These are phyloP conservation scores for Penicillium sumatraense DNA, from an alignment of 2,329 filamentous ascomycete species.

Conservation along the genomic window DNA sequence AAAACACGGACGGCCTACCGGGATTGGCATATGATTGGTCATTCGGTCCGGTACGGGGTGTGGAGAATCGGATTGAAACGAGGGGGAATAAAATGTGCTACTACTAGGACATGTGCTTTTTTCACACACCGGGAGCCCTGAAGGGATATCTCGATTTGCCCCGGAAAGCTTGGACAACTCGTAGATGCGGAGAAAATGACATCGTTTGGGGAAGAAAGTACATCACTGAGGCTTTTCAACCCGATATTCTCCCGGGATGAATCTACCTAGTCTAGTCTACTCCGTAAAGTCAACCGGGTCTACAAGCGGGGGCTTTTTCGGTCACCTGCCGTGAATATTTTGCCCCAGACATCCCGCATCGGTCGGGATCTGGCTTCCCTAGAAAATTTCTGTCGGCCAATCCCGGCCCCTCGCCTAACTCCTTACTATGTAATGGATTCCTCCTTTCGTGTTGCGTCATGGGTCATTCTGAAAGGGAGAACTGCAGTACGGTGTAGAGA, in stretches of 20 bases:
- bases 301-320: constrained; percentile 9
- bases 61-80: constrained; percentile 9
- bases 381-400: constrained; percentile 4
- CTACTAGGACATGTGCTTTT: neutral
- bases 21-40: constrained; percentile 1
- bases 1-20: constrained; percentile 3
- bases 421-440: neutral
- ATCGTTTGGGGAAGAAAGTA: neutral
- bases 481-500: no score
- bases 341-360: constrained; percentile 5
- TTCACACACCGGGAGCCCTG: neutral
- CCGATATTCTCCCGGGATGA: neutral
- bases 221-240: neutral
- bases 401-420: constrained; percentile 3
- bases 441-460: constrained; percentile 1
- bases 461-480: neutral
- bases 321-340: constrained; percentile 8
- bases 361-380: neutral
- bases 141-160: neutral
- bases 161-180: constrained; percentile 3
- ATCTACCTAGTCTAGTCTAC: no score
- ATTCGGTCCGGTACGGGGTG: constrained; percentile 9
- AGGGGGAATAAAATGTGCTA: neutral
- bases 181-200: constrained; percentile 3
- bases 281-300: no score